Percentiles rank a stretch among this genome's conserved stretches.
These are phyloP conservation scores for Fusarium coicis DNA, from an alignment of 2,329 filamentous ascomycete genomes.

Conservation along the genomic window DNA sequence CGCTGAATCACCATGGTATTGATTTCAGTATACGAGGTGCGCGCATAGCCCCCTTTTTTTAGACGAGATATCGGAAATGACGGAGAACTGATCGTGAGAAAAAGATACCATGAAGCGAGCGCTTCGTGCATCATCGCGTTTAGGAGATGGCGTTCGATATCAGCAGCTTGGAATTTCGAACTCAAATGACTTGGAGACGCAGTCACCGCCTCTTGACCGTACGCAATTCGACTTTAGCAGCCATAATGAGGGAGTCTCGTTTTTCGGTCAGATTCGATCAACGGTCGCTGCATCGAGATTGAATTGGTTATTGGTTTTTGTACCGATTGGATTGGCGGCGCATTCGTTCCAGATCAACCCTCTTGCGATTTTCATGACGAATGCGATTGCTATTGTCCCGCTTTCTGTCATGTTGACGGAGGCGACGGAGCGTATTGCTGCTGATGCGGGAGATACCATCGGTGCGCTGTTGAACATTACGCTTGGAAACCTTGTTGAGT, in stretches of 20 bases:
- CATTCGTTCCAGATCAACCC: constrained; percentile 54
- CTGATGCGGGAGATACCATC: constrained; percentile 66
- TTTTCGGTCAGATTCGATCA: constrained; percentile 40
- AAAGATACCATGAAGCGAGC: constrained; percentile 38
- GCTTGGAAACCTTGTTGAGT: constrained; percentile 70
- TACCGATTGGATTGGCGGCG: constrained; percentile 73
- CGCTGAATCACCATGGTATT: constrained; percentile 25
- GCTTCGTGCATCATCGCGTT: constrained; percentile 37
- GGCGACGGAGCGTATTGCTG: constrained; percentile 69
- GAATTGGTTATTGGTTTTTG: constrained; percentile 75
- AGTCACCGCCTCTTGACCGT: constrained; percentile 29
- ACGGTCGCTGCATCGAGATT: constrained; percentile 59
- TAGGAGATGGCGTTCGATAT: constrained; percentile 39
- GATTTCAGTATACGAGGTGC: constrained; percentile 34
- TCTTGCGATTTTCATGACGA: constrained; percentile 65
- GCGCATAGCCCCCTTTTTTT: neutral
- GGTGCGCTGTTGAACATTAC: constrained; percentile 71
- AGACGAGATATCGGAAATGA: neutral
- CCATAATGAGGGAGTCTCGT: constrained; percentile 20
- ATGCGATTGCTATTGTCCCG: constrained; percentile 69
- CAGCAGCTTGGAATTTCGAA: constrained; percentile 33
- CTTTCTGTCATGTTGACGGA: constrained; percentile 67
- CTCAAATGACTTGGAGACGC: constrained; percentile 39
- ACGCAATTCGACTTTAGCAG: constrained; percentile 23
- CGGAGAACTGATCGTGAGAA: constrained; percentile 20